A percentile compares a stretch with the other conserved stretches of the same genome.
phyloP scores from a whole-genome alignment of 345 rosid genomes.

The Eutrema yunnanense region DNA sequence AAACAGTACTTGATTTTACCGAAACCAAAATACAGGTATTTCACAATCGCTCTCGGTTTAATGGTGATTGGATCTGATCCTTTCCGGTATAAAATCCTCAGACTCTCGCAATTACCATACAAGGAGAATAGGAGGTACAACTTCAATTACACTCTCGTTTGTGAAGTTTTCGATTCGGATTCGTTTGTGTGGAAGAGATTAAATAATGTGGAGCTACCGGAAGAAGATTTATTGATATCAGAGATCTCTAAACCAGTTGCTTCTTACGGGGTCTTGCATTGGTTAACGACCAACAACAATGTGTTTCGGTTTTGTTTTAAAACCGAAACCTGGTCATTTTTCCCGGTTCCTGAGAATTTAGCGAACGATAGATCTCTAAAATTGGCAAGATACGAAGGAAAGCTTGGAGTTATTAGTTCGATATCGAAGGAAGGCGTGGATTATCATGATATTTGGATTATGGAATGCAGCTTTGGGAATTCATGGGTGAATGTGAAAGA shows the following conservation, averaged over 20 bases:
- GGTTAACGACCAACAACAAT: background rate
- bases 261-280: background rate
- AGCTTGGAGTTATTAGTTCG: background rate
- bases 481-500: background rate
- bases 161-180: constrained; percentile 17
- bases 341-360: background rate
- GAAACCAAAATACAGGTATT: background rate
- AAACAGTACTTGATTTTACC: constrained; percentile 1
- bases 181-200: constrained; percentile 2
- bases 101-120: background rate
- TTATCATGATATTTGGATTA: background rate
- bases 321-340: constrained; percentile 7
- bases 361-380: background rate
- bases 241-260: background rate
- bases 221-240: background rate
- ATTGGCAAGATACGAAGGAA: background rate
- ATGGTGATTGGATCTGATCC: background rate
- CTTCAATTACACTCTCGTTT: background rate
- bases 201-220: background rate
- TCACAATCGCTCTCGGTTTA: background rate
- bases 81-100: constrained; percentile 5
- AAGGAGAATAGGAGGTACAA: background rate
- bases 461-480: background rate
- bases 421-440: background rate
- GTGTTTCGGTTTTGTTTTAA: constrained; percentile 12